phyloP scores from a whole-genome alignment of 108 stramenopile species.

The Skeletonema tropicum region DNA sequence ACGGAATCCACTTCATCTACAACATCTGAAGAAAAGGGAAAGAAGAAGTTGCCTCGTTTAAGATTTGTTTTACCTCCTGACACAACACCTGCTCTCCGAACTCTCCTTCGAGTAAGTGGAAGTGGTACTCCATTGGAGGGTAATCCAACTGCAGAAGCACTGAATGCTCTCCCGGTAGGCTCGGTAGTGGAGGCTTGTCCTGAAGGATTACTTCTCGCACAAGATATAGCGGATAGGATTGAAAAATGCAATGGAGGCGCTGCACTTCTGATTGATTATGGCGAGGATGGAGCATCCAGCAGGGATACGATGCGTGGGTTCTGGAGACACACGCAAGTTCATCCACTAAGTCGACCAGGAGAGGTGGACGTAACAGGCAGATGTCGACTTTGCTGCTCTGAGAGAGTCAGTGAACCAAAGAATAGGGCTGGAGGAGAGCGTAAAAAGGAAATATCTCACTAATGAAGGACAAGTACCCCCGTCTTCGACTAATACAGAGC shows the following conservation, averaged over 20 bases:
- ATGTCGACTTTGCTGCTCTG: conserved; percentile 96
- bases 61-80: conserved; percentile 83
- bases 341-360: conserved; percentile 86
- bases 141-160: conserved; percentile 29
- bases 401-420: conserved; percentile 66
- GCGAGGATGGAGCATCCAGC: conserved; percentile 79
- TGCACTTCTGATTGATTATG: conserved; percentile 97
- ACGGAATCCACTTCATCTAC: background rate
- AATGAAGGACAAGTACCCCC: background rate
- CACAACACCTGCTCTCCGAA: conserved; percentile 78
- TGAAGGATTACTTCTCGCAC: conserved; percentile 79
- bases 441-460: conserved; percentile 17
- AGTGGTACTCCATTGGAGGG: conserved; percentile 40
- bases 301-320: conserved; percentile 92
- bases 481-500: background rate
- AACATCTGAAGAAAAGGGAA: background rate
- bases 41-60: conserved; percentile 64
- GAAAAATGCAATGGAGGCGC: conserved; percentile 73
- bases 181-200: conserved; percentile 93
- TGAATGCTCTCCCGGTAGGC: conserved; percentile 59
- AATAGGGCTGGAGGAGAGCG: conserved; percentile 36
- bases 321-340: conserved; percentile 84
- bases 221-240: conserved; percentile 87
- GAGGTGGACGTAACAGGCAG: conserved; percentile 95
- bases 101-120: conserved; percentile 56